Evolutionary conservation across 495 filamentous ascomycete genomes (phyloP), one percentile per base, ranked within the genome.

Genomic region (Opeltia flavorubescens): DNA sequence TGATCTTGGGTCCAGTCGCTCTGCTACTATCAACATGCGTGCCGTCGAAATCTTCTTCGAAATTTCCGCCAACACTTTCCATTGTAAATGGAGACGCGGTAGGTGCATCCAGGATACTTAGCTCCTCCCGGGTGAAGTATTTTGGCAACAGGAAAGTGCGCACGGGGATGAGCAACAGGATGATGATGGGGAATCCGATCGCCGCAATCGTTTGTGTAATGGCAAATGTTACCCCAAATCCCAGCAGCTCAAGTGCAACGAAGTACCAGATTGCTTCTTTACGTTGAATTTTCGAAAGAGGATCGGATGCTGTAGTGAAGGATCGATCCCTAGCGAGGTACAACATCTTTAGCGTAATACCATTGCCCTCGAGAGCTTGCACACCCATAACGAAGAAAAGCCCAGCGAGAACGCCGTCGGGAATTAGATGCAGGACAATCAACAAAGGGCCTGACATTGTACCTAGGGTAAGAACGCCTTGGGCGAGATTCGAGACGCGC

Each of bases 201-300:
- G 89, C 89, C 7, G 86, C 89, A 42, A 94, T 85, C 0, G 89
- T 95, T 63, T 95, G 88, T 7, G 87, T 89, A 54, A 95, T 89
- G n/a, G 86, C 89, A 59, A 96, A 91, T 2, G 84, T 94, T 1
- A 79, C 84, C 3, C 69, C 85, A 55, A 96, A 91, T 0, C 84
- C 86, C 26, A 84, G 12, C 4, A 93, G 62, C 61, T 95, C 81
- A n/a, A 88, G 60, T 12, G 62, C 63, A 2, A 93, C 81, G 62
- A 93, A 94, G 4, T 59, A 59, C 82, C 84, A 93, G 51, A 93
- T 70, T 2, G 80, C 77, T 8, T 49, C 47, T 8, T 79, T 74
- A 18, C 81, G 74, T 18, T 70, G 59, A 18, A 87, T 61, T 7
- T 62, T 62, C 44, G 70, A 71, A 9, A 95, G 76, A 7, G 84